A percentile compares a stretch with the other conserved stretches of the same genome.
phyloP scores from a whole-genome alignment of 371 early-diverging fungal species.

The Haplosporangium sp. region DNA sequence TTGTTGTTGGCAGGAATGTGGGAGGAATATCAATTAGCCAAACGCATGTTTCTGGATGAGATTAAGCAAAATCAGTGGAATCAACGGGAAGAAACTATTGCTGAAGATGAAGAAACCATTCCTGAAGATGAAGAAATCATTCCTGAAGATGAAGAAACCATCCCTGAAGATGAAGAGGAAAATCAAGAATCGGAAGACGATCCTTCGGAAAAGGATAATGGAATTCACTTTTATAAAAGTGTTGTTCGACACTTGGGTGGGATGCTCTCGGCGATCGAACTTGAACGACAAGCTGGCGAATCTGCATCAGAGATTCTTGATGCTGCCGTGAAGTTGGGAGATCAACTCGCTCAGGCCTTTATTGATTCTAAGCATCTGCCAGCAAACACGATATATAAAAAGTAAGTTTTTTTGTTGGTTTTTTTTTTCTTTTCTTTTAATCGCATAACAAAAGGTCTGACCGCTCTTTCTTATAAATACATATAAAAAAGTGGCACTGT shows the following conservation, averaged over 20 bases:
- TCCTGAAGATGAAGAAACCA: not conserved
- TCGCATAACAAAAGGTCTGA: too few species aligned
- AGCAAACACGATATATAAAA: slow-evolving; percentile 7
- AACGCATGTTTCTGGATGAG: slow-evolving; percentile 55
- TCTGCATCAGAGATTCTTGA: slow-evolving; percentile 46
- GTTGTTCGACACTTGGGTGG: slow-evolving; percentile 82
- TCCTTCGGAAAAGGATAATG: not conserved
- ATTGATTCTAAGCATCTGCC: slow-evolving; percentile 9
- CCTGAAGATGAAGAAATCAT: not conserved
- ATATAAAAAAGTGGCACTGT: slow-evolving; percentile 13
- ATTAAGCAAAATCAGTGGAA: slow-evolving; percentile 43
- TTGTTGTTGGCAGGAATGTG: slow-evolving; percentile 65
- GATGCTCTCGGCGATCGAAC: slow-evolving; percentile 70
- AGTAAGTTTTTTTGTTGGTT: not conserved
- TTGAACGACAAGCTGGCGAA: slow-evolving; percentile 48
- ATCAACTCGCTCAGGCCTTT: slow-evolving; percentile 21
- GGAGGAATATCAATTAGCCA: slow-evolving; percentile 64
- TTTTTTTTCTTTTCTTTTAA: too few species aligned
- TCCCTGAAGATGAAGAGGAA: not conserved
- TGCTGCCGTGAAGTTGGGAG: slow-evolving; percentile 56
- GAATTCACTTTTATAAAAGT: slow-evolving; percentile 69
- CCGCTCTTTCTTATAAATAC: too few species aligned
- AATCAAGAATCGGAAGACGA: not conserved
- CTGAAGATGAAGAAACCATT: not conserved
- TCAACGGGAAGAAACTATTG: not conserved